phyloP scores from a whole-genome alignment of 768 basidiomycete species.

The Termitomyces sp. region DNA sequence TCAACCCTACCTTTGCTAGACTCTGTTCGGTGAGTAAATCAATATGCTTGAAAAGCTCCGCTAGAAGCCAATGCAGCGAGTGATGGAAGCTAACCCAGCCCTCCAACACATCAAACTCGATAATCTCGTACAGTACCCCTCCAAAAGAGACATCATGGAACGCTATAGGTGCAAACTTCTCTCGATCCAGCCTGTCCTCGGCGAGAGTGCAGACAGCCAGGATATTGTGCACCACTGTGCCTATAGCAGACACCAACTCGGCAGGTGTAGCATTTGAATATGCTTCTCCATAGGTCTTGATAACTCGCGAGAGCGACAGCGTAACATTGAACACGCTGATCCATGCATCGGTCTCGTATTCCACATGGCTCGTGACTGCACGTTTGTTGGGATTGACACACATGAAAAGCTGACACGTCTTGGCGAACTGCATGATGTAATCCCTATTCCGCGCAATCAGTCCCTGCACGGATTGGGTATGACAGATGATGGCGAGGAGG shows the following conservation, averaged over 20 bases:
- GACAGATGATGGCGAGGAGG: slow-evolving; percentile 80
- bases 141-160: slow-evolving; percentile 71
- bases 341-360: slow-evolving; percentile 97
- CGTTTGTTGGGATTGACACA: slow-evolving; percentile 89
- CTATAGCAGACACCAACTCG: slow-evolving; percentile 62
- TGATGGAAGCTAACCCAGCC: slow-evolving; percentile 93
- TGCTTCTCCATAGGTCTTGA: slow-evolving; percentile 85
- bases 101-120: slow-evolving; percentile 74
- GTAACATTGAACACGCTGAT: slow-evolving; percentile 96
- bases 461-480: slow-evolving; percentile 73
- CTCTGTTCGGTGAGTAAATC: slow-evolving; percentile 54
- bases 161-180: slow-evolving; percentile 53
- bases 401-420: slow-evolving; percentile 86
- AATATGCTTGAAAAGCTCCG: slow-evolving; percentile 83
- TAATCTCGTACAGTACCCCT: slow-evolving; percentile 47
- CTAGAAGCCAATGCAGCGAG: slow-evolving; percentile 84
- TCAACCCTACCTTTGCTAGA: slow-evolving; percentile 44
- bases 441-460: slow-evolving; percentile 66
- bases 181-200: slow-evolving; percentile 62
- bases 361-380: slow-evolving; percentile 77
- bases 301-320: slow-evolving; percentile 80
- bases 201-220: slow-evolving; percentile 62
- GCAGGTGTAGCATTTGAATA: slow-evolving; percentile 53
- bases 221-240: slow-evolving; percentile 64
- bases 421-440: slow-evolving; percentile 65